phyloP scores from a whole-genome alignment of 352 stramenopile genomes.

The Phytophthora idaei region DNA sequence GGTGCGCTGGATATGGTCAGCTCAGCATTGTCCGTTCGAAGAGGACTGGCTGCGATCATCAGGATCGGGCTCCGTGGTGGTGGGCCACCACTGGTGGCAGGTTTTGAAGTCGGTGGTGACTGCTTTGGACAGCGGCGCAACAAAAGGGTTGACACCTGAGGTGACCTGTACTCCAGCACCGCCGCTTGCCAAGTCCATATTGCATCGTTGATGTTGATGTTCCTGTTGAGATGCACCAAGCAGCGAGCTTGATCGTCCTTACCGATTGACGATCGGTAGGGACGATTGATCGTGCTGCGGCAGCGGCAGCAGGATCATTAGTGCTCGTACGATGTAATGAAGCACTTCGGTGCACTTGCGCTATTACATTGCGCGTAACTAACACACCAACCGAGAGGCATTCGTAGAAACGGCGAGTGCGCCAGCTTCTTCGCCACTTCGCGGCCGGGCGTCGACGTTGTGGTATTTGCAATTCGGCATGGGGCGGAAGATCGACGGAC shows the following conservation, averaged over 20 bases:
- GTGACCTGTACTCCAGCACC: too few relatives aligned
- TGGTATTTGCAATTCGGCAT: slow-evolving; percentile 4
- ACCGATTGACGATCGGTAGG: too few relatives aligned
- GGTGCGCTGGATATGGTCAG: slow-evolving; percentile 21
- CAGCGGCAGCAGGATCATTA: neutral
- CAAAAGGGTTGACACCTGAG: too few relatives aligned
- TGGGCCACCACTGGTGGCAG: neutral
- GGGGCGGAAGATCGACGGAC: slow-evolving; percentile 22
- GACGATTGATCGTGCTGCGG: too few relatives aligned
- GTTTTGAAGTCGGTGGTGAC: neutral
- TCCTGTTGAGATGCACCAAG: too few relatives aligned
- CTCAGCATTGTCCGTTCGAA: slow-evolving; percentile 33
- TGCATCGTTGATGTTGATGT: neutral
- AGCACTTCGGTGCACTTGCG: slow-evolving; percentile 9
- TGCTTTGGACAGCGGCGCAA: neutral
- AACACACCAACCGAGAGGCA: slow-evolving; percentile 1
- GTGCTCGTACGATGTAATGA: slow-evolving; percentile 12
- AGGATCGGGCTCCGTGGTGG: slow-evolving; percentile 12
- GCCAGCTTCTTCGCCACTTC: slow-evolving; percentile 15
- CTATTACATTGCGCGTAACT: slow-evolving; percentile 5
- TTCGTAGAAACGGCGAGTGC: slow-evolving; percentile 13
- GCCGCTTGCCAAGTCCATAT: neutral
- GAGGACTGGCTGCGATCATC: slow-evolving; percentile 14
- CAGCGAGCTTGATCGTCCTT: too few relatives aligned
- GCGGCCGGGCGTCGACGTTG: neutral